Evolutionary conservation across 441 rosid genomes (phyloP), one percentile per base, ranked within the genome.

Genomic region (Capsella rubella): DNA sequence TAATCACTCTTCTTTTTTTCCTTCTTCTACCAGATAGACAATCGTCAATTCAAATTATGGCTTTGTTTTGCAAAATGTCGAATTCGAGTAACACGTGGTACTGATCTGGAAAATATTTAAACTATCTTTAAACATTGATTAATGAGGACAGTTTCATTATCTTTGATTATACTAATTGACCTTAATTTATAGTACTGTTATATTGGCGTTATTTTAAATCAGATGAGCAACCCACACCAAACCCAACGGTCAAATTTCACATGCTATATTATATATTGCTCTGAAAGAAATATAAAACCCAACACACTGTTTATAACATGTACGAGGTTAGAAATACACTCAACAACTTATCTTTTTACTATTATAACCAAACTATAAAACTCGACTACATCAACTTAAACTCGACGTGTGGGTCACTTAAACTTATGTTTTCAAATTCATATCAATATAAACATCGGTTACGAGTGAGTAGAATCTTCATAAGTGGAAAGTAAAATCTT

Each of bases 151-250:
- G 28, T 45, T 45, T 73, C 35, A 35, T 39, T 52, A 53, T 55
- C 8, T 62, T 62, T 69, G 27, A 62, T 46, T 62, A 54, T 35
- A 63, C 45, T 45, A 37, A 69, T 69, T 15, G 49, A 67, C 32
- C 55, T 21, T 15, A 37, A 52, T 13, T 32, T 8, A 37, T 67
- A 6, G 37, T 34, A 7, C 5, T 32, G 16, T 28, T 59, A 60
- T 62, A 53, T 6, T 75, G 35, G 29, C 50, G 43, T 54, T 21
- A 21, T 21, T 11, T 54, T 53, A 53, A 11, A 46, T 69, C 25
- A 69, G 79, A 75, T 54, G 70, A 75, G 45, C 75, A 61, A 75
- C 70, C 59, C 71, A 16, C 65, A 63, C 37, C 75, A 75, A 43
- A 61, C 73, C 34, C 53, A 69, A 69, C 65, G 75, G 75, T 75